Evolutionary conservation across 306 rosid genomes (phyloP).

Genomic region (Sindora glabra): DNA sequence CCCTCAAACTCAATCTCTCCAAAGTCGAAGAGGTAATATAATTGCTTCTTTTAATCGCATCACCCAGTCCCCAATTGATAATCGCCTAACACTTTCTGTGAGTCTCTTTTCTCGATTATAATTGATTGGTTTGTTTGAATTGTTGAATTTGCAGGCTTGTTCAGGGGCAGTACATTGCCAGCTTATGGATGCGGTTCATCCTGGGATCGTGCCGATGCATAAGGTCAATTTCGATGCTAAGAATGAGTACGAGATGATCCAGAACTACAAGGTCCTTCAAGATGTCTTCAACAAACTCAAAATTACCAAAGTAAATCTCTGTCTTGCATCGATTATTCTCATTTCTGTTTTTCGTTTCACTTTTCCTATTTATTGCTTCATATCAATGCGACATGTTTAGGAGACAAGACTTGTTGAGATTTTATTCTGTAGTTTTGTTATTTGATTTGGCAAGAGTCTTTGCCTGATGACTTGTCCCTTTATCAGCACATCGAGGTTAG

Average conservation of each 20-base stretch:
- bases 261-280: constrained; percentile 95
- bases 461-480: background rate
- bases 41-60: no score
- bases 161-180: constrained; percentile 96
- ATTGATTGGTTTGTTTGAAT: background rate
- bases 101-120: no score
- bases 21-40: constrained; percentile 77
- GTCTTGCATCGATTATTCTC: background rate
- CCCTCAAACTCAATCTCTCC: constrained; percentile 80
- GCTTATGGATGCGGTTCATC: constrained; percentile 81
- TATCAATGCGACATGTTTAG: no score
- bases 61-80: background rate
- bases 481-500: constrained; percentile 79
- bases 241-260: constrained; percentile 92
- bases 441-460: background rate
- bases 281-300: no score
- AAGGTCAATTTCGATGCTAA: constrained; percentile 95
- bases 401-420: no score
- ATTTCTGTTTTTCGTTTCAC: no score
- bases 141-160: constrained; percentile 44
- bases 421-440: no score
- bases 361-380: background rate
- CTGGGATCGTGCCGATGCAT: constrained; percentile 92
- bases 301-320: constrained; percentile 62
- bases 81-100: no score